These are phyloP conservation scores for Gryganskiella cystojenkinii DNA, from an alignment of 192 early-diverging fungal species.

Conservation along the genomic window DNA sequence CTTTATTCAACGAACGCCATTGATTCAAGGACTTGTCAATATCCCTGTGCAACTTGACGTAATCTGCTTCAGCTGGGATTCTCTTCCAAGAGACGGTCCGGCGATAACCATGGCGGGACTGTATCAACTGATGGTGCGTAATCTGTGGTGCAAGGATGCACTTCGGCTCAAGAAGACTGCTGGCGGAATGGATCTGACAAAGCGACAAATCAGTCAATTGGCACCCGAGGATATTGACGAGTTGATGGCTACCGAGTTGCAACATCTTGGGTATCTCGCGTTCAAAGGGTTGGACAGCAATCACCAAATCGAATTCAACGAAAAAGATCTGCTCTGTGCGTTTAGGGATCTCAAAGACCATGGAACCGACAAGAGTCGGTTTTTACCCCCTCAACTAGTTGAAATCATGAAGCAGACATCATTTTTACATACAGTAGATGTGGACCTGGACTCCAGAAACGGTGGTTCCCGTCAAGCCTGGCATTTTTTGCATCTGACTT, in stretches of 20 bases:
- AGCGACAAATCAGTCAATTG: not conserved
- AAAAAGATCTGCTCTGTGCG: not conserved
- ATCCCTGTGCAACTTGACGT: slow-evolving; percentile 23
- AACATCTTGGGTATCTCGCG: slow-evolving; percentile 12
- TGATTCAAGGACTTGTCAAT: slow-evolving; percentile 25
- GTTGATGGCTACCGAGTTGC: slow-evolving; percentile 5
- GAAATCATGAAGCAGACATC: slow-evolving; percentile 6
- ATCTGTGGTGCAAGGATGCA: slow-evolving; percentile 19
- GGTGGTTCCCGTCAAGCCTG: not conserved
- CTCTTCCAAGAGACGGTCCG: not conserved
- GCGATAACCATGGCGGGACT: slow-evolving; percentile 11
- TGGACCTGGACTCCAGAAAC: not conserved
- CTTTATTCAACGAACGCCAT: slow-evolving; percentile 14
- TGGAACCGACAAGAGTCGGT: not conserved
- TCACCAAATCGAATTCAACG: slow-evolving; percentile 20
- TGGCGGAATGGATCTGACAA: not conserved
- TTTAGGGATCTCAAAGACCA: slow-evolving; percentile 6
- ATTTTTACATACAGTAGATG: slow-evolving; percentile 8
- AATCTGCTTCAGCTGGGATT: slow-evolving; percentile 15
- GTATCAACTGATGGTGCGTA: slow-evolving; percentile 11
- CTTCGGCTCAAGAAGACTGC: not conserved
- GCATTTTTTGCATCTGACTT: slow-evolving; percentile 15
- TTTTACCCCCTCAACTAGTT: not conserved
- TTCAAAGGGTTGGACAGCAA: slow-evolving; percentile 14
- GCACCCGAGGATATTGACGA: not conserved